These are phyloP conservation scores for Kurtzmaniella quercitrusa DNA, from an alignment of 1,139 yeast genomes.

Conservation along the genomic window DNA sequence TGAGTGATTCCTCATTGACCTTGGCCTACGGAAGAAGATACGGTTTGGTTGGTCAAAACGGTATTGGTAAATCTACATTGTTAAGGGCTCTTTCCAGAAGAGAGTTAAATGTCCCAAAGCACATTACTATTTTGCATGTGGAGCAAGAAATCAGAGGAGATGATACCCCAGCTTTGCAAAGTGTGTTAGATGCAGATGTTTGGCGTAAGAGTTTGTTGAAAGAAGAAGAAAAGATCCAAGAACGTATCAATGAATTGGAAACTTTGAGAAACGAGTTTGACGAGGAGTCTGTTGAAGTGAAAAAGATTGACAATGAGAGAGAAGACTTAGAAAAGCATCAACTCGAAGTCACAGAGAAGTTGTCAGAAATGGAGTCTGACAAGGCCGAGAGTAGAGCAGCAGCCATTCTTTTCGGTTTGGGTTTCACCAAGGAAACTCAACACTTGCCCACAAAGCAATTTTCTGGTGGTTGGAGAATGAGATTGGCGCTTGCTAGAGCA, in stretches of 20 bases:
- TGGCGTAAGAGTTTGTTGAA: constrained; percentile 88
- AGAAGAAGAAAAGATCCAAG: constrained; percentile 74
- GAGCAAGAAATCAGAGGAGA: constrained; percentile 97
- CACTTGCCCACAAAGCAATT: constrained; percentile 78
- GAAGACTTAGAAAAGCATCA: constrained; percentile 78
- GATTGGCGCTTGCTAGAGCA: constrained; percentile 96
- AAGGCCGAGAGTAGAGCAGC: constrained; percentile 98
- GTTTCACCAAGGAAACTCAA: constrained; percentile 88
- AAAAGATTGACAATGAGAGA: constrained; percentile 82
- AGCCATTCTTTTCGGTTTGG: constrained; percentile 86
- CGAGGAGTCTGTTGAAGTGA: constrained; percentile 77
- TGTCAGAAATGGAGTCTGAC: constrained; percentile 91
- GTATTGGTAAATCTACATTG: constrained; percentile 97
- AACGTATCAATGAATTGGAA: constrained; percentile 73
- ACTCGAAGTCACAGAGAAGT: constrained; percentile 74
- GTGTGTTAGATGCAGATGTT: constrained; percentile 97
- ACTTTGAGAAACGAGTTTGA: constrained; percentile 65
- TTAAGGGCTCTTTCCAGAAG: constrained; percentile 88
- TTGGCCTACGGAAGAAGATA: constrained; percentile 92
- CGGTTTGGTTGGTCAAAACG: constrained; percentile 96
- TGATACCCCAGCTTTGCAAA: constrained; percentile 78
- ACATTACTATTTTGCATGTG: constrained; percentile 90
- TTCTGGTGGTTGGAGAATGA: constrained; percentile 99
- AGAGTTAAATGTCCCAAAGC: constrained; percentile 90
- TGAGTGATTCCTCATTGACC: constrained; percentile 83